Evolutionary conservation across 495 filamentous ascomycete genomes (phyloP), one percentile per base, ranked within the genome.

Genomic region (Cenococcum geophilum): DNA sequence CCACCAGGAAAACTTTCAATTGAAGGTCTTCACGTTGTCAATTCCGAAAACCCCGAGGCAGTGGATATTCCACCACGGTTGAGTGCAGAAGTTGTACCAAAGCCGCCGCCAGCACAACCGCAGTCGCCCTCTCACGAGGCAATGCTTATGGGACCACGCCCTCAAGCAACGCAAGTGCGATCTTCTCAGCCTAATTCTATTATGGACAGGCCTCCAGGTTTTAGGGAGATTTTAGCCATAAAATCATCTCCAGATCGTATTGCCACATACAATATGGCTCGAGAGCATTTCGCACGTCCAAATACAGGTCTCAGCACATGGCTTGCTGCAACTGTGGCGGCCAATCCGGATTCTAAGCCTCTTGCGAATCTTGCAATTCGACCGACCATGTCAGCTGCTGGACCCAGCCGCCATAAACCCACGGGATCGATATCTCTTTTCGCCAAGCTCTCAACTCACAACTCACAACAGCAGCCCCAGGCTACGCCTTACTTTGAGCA

Each of bases 251-350:
- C 78, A 23, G 86, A 91, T 42, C 83, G 89, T 22, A 86, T 91
- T 49, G 73, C 77, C 37, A 82, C 83, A 1, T 93, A 84, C 69
- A 80, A 89, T 63, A 80, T 83, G 36, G 86, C 87, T 0, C 79
- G 89, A 51, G 73, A 78, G 16, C 84, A 89, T 56, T 90, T 89
- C 63, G 85, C 1, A 73, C 77, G 10, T 80, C 86, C 57, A 82
- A 95, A 57, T 86, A 86, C 8, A 90, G 91, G 2, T 32, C 73
- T 96, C 11, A 73, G 75, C n/a, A 75, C 86, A 54, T 96, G 91
- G 91, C 74, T 95, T 53, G 61, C 75, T 20, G 63, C 76, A 5
- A 83, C 75, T 0, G 57, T 79, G 11, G 73, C 76, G 11, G 69
- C 73, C 34, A 74, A 82, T 45, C 81, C 83, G 0, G 82, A 86